A percentile compares a stretch with the other conserved stretches of the same genome.
These are phyloP conservation scores for Physaria fendleri DNA, from an alignment of 345 rosid genomes.

Conservation along the genomic window DNA sequence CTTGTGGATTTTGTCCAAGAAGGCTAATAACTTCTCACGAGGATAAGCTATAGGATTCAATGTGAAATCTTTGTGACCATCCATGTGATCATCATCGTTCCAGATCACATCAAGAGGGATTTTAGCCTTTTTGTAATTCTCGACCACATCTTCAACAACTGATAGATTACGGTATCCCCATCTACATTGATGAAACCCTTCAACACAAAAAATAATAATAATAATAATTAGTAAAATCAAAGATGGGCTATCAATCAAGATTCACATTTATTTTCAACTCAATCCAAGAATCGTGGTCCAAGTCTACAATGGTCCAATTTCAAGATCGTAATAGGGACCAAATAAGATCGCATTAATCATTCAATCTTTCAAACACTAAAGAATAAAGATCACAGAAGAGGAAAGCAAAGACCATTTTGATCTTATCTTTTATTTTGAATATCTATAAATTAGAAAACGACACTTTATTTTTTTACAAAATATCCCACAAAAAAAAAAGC, in stretches of 20 bases:
- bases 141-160: slow-evolving; percentile 92
- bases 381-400: slow-evolving; percentile 1
- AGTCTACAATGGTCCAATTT: neutral
- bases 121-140: slow-evolving; percentile 65
- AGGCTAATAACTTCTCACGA: slow-evolving; percentile 70
- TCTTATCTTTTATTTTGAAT: slow-evolving; percentile 13
- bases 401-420: slow-evolving; percentile 8
- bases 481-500: neutral
- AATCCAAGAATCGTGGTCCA: slow-evolving; percentile 13
- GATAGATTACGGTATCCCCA: slow-evolving; percentile 98
- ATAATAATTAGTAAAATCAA: neutral
- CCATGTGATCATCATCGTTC: slow-evolving; percentile 99
- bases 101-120: slow-evolving; percentile 95
- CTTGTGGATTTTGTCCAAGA: slow-evolving; percentile 73
- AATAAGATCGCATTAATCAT: slow-evolving; percentile 12
- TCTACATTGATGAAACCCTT: slow-evolving; percentile 96
- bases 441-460: slow-evolving; percentile 14
- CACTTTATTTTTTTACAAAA: neutral
- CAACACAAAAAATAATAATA: neutral
- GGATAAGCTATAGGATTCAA: slow-evolving; percentile 57
- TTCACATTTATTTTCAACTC: neutral
- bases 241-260: neutral
- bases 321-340: slow-evolving; percentile 12
- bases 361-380: neutral
- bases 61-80: slow-evolving; percentile 87